Percentiles rank a stretch among this genome's conserved stretches.
phyloP scores from a whole-genome alignment of 2,329 filamentous ascomycete species.

The Alternaria sp. region DNA sequence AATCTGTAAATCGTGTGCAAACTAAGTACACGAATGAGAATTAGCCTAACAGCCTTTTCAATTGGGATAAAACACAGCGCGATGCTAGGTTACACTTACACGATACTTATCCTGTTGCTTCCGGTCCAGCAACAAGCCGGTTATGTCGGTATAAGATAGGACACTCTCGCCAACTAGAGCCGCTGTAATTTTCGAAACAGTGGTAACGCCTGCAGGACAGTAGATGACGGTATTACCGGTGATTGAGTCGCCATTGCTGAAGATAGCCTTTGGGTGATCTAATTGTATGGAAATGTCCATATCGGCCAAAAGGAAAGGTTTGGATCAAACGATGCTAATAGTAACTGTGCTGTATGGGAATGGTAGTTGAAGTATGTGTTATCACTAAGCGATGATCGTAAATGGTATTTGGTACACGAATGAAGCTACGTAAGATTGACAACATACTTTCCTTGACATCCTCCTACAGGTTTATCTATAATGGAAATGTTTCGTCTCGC shows the following conservation, averaged over 20 bases:
- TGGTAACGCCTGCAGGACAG: slow-evolving; percentile 15
- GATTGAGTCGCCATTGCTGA: slow-evolving; percentile 19
- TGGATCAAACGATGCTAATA: too few species aligned
- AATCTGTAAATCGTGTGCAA: slow-evolving; percentile 12
- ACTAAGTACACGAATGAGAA: neutral
- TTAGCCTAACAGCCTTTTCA: neutral
- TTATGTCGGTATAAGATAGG: slow-evolving; percentile 11
- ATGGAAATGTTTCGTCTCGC: neutral
- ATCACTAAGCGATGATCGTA: neutral
- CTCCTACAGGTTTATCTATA: neutral
- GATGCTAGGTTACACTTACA: neutral
- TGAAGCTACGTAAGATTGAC: too few species aligned
- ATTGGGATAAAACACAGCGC: neutral
- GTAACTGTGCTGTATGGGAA: neutral
- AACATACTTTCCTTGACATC: neutral
- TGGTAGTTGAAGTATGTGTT: neutral
- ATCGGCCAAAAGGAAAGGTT: neutral
- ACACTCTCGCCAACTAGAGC: slow-evolving; percentile 19
- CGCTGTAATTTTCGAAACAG: slow-evolving; percentile 19
- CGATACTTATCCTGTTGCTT: slow-evolving; percentile 17
- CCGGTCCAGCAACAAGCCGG: slow-evolving; percentile 18
- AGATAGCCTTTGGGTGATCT: slow-evolving; percentile 6
- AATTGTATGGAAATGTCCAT: slow-evolving; percentile 24
- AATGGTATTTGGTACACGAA: too few species aligned
- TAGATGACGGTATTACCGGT: slow-evolving; percentile 17